Base-by-base conservation (phyloP, 2,329 filamentous ascomycete genomes). In the Xylariomycetidae sp. region DNA sequence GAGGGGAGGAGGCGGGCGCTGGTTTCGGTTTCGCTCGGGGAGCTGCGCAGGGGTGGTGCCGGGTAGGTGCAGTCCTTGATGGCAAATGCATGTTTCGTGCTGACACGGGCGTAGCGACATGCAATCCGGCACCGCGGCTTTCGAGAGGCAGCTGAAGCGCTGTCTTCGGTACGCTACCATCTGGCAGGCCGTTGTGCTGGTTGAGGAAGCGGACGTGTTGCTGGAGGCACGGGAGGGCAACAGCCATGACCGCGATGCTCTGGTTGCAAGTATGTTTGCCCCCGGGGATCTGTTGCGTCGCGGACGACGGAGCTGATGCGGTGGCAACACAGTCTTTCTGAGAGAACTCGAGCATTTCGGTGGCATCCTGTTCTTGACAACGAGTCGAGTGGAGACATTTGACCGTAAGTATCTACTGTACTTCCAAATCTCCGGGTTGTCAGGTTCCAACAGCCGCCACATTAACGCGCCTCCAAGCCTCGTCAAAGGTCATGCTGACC, bases 311-410 rank as follows among this genome's bases (percentile, higher is more conserved):
- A 3, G 15, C 14, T 19, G 8, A 25, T 14, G n/a, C 15, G 8
- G n/a, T 15, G 30, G 3, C 2, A 30, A 23, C 10, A 12, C 13
- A 52, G 61, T 60, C 4, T 64, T 66, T 40, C 51, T 65, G 2
- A 53, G 53, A n/a, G 53, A 61, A 8, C 47, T 65, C 7, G 61
- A 65, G 38, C 64, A 63, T 44, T 65, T 63, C 31, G 44, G 49
- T 6, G 64, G 64, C 4, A 59, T 65, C 25, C 49, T 65, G 6
- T 65, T 63, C 44, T 51, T 69, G 10, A 69, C 65, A 1, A 68
- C 64, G 12, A 70, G 67, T 13, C 50, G 50, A 1, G 47, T 51
- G 4, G 37, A 25, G 8, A 43, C 53, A 2, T 61, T 70, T 29
- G 66, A 70, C 35, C 54, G 57, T n/a, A n/a, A n/a, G n/a, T n/a